Evolutionary conservation across 768 basidiomycete species (phyloP), one percentile per base, ranked within the genome.

Genomic region (Lentinula guzmanii): DNA sequence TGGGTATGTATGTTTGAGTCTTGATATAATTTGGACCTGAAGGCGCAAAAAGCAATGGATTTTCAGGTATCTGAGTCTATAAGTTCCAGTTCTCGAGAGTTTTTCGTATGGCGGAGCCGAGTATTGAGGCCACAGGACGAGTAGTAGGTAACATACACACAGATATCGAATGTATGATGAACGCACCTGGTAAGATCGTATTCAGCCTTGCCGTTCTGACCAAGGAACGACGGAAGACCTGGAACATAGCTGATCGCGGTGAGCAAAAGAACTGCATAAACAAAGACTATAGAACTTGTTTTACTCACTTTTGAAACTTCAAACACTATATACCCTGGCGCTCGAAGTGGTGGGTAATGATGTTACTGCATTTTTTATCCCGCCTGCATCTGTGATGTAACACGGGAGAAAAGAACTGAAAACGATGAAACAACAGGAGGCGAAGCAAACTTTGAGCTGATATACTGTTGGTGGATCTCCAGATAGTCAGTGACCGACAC

Each of bases 121-220:
- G 75, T 63, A 46, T 74, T 77, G 63, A 77, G 76, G 33, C 76
- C 76, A 45, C 34, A 24, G 37, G 16, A 11, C 13, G 37, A n/a
- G 28, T 41, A 10, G 28, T 28, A 62, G 10, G 5, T 7, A 28
- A 10, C 7, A 52, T 24, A 6, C 34, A 18, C 13, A 16, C 15
- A 35, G n/a, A 6, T 10, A 37, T n/a, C 1, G 10, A 37, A 18
- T 53, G 9, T 28, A 28, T 28, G 21, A 33, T 15, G 3, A 15
- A 53, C 71, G 60, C 58, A 76, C 78, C 77, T 65, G 5, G 70
- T 73, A 24, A 77, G 78, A 64, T 80, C 78, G 59, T 80, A 80
- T 62, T 78, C 79, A 5, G 67, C 66, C 74, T 37, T 74, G 68
- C 61, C 79, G 78, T 0, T 53, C 57, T 4, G 69, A 51, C 73